Evolutionary conservation across 148 eudicot genomes (phyloP), one percentile per base, ranked within the genome.

Genomic region (Rheum nobile): DNA sequence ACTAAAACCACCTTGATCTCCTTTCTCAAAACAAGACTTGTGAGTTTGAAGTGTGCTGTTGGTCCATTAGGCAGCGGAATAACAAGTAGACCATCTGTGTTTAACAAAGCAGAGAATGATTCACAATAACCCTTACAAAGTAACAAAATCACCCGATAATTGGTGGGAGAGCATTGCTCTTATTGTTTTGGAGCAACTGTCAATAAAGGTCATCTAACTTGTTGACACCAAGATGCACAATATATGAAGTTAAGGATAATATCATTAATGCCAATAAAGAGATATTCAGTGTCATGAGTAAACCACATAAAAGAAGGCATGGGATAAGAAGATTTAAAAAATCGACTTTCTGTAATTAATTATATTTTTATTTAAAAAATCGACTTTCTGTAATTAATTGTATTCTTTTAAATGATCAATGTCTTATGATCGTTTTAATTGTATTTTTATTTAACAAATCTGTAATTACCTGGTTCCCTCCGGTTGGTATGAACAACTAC

Each of bases 61-160:
- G 98, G 98, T 72, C 98, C 98, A 81, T 91, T 87, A 81, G 98
- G 98, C 75, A 94, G 84, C 38, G 88, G 96, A 68, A 91, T 84
- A 37, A 94, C 48, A 31, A 91, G 72, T 39, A 94, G 91, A 79
- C 93, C 98, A 86, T 94, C 97, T 94, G 73, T 72, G 82, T 22
- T 41, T 21, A 75, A 47, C 73, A 77, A 39, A 19, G 76, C 35
- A 61, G 19, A 61, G 28, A 13, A 17, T 17, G 29, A 21, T 22
- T n/a, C 31, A 24, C 22, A 8, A 24, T 5, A 55, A 55, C 2
- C 63, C 63, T 55, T 6, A 24, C 13, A 24, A 9, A 48, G 55
- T 2, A 48, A 19, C 55, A 48, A 16, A 48, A 16, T 48, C 22
- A 48, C 5, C 21, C n/a, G 21, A 41, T 16, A 17, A 16, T 47